Evolutionary conservation across 495 filamentous ascomycete species (phyloP), one percentile per base, ranked within the genome.

Genomic region (Penicillium verhagenii): DNA sequence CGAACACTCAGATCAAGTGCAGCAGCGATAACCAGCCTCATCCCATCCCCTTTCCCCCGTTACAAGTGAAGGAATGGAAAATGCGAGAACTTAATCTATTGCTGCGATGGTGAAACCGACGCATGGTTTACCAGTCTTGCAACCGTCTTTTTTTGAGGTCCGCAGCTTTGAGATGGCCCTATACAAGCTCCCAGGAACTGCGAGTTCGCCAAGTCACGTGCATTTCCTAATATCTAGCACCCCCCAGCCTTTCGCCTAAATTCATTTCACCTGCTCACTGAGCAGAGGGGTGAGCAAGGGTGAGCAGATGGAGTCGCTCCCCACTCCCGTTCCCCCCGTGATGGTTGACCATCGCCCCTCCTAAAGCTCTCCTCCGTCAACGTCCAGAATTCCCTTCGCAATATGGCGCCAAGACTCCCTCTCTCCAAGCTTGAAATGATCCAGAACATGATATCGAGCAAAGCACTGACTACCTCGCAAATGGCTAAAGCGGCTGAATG

Each of bases 371-470:
- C 29, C 28, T 35, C 10, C 29, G n/a, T 31, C 18, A 20, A 16
- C 44, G n/a, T 35, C 28, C 18, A 31, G 20, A 16, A 26, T n/a
- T 33, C 46, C 21, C 46, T 21, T 19, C 46, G 18, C 25, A 49
- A 35, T 20, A 49, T 49, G 28, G 46, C 46, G 6, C 46, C 46
- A 33, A 29, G 46, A 33, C 46, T 49, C 46, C n/a, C 46, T 49
- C 23, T 18, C 16, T 49, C 25, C 10, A 49, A 49, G 29, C 25
- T 50, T 3, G 33, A 23, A 19, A 50, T 50, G 48, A 38, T 50
- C 21, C 52, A 24, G 7, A 23, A 74, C 43, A 64, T 69, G 52
- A 59, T 66, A 24, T 21, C 50, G n/a, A 58, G 54, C 46, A 54
- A 63, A 52, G 46, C 46, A 25, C 54, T 61, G 31, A 59, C 45